phyloP scores from a whole-genome alignment of 2,329 filamentous ascomycete genomes.

The Sporothrix protearum region DNA sequence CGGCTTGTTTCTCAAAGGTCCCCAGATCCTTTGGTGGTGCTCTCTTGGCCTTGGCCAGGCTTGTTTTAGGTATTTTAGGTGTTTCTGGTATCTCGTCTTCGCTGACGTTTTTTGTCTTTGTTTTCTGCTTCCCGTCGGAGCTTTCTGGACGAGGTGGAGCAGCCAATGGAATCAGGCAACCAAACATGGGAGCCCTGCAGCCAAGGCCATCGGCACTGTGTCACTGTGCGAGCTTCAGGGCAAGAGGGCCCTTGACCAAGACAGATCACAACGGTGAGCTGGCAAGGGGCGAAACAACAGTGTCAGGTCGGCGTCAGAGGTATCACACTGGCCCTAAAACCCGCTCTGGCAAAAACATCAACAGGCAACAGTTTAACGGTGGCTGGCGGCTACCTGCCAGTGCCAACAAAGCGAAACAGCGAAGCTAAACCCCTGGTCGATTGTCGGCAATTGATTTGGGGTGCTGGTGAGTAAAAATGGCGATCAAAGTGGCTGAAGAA shows the following conservation, averaged over 20 bases:
- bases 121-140: neutral
- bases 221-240: constrained; percentile 8
- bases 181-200: constrained; percentile 4
- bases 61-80: neutral
- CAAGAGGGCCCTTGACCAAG: neutral
- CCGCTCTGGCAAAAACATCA: neutral
- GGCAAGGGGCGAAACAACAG: neutral
- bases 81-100: neutral
- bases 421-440: neutral
- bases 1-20: neutral
- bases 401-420: neutral
- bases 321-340: neutral
- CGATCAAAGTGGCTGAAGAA: neutral
- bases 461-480: neutral
- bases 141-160: neutral
- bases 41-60: neutral
- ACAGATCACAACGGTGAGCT: neutral
- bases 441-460: neutral
- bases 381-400: neutral
- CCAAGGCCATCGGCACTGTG: neutral
- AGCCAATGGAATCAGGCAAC: neutral
- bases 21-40: neutral
- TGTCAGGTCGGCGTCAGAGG: neutral
- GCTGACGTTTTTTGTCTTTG: neutral
- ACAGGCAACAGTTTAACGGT: neutral